Conservation (phyloP, 495 filamentous ascomycete genomes). For the Parachaetomium inaequale region DNA sequence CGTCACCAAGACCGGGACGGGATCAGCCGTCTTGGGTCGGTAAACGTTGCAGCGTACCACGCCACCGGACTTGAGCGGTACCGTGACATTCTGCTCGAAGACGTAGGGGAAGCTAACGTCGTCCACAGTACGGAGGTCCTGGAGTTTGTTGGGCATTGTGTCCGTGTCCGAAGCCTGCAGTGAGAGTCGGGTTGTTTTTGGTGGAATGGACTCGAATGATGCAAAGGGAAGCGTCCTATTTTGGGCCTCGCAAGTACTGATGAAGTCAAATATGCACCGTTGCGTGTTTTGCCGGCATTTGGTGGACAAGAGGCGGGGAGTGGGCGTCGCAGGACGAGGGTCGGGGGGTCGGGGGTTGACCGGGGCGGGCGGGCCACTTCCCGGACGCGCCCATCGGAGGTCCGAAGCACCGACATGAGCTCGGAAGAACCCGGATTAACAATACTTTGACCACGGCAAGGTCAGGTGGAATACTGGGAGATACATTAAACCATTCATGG, state of each 20-base stretch:
- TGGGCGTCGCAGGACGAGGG: too few relatives aligned
- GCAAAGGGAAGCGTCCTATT: not conserved
- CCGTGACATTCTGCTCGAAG: constrained; percentile 38
- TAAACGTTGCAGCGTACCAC: constrained; percentile 24
- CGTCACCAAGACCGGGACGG: constrained; percentile 49
- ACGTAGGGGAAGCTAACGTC: constrained; percentile 22
- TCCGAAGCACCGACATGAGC: not conserved
- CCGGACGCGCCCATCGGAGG: not conserved
- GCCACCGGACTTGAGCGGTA: constrained; percentile 22
- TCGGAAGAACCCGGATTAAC: not conserved
- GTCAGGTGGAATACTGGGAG: too few relatives aligned
- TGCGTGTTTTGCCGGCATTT: not conserved
- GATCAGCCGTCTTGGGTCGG: constrained; percentile 25
- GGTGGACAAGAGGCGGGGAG: not conserved
- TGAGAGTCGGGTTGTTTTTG: too few relatives aligned
- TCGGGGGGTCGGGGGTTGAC: not conserved
- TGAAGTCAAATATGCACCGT: not conserved
- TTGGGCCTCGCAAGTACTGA: not conserved
- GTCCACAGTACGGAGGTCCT: constrained; percentile 39
- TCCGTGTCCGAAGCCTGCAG: too few relatives aligned
- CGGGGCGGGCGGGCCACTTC: constrained; percentile 2
- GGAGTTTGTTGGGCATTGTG: constrained; percentile 7
- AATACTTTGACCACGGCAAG: not conserved
- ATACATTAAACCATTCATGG: too few relatives aligned
- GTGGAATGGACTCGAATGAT: not conserved